Base-by-base conservation (phyloP, 1,139 yeast genomes). In the Debaryomycetaceae sp. region DNA sequence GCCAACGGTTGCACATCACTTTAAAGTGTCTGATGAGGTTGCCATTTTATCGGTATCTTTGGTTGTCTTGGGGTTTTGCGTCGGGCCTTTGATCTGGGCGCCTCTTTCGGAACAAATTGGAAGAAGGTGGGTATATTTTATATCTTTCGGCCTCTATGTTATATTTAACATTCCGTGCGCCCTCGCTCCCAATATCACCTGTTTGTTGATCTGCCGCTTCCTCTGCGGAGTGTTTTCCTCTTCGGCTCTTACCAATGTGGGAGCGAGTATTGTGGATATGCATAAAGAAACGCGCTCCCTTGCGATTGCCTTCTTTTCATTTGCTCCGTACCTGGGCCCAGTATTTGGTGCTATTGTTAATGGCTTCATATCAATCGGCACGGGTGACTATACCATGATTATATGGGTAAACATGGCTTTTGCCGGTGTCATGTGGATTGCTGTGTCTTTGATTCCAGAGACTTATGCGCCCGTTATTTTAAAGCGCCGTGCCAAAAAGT, bases 391-490 rank as follows among this genome's bases (percentile, higher is more conserved):
- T 44, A 86, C 78, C 28, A 53, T 82, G 26, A 71, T 85, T 49
- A 71, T 80, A 38, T 85, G 95, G 95, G 87, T 83, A 34, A 85
- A 85, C 46, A 73, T 85, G 82, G 95, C 90, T 3, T 82, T 85
- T 53, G 83, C 90, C 2, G 95, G 95, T 36, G 71, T 73, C 2
- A 75, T 79, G 73, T 78, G 90, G 80, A 61, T 83, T 16, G 37
- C 68, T 16, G 64, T 77, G 18, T 51, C 73, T 12, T 40, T 64
- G 14, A 68, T 85, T 24, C 95, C 95, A 7, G 96, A 86, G 59
- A 86, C 96, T 16, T 85, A 80, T 53, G 87, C 95, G 2, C 95
- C 95, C 4, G 85, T 77, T 5, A 82, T 85, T 33, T 63, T 85
- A 43, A 83, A 80, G 51, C 64, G 53, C 27, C 70, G 85, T 48